Conservation (phyloP, 495 filamentous ascomycete genomes). For the Clavariopsis aquatica region DNA sequence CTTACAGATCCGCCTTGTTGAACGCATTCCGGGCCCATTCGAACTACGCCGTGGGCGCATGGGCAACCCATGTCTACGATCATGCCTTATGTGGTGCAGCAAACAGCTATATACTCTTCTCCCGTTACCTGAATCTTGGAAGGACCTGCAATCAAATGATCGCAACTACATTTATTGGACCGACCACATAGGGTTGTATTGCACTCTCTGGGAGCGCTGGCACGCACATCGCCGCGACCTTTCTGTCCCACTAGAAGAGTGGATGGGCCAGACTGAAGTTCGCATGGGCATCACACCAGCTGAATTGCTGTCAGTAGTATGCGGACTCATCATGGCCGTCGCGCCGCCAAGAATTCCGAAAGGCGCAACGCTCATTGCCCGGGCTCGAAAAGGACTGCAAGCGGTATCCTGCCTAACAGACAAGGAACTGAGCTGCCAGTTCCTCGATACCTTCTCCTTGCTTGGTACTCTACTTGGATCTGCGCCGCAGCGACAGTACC, state of each 20-base stretch:
- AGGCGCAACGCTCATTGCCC: background rate
- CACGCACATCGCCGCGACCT: constrained; percentile 12
- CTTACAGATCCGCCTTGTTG: constrained; percentile 20
- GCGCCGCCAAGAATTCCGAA: constrained; percentile 5
- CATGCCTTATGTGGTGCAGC: constrained; percentile 22
- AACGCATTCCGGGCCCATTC: constrained; percentile 25
- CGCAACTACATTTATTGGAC: constrained; percentile 12
- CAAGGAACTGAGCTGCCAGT: constrained; percentile 21
- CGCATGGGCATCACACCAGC: constrained; percentile 25
- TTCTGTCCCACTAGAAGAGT: background rate
- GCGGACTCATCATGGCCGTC: constrained; percentile 16
- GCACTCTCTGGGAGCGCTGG: constrained; percentile 26
- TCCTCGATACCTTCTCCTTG: constrained; percentile 19
- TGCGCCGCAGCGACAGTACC: constrained; percentile 12
- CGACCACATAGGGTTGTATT: constrained; percentile 23
- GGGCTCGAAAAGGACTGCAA: background rate
- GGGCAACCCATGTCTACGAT: constrained; percentile 19
- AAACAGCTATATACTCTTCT: constrained; percentile 1
- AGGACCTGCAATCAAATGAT: background rate
- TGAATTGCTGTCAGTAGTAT: constrained; percentile 20
- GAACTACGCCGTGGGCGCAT: constrained; percentile 17
- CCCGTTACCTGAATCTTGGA: constrained; percentile 6
- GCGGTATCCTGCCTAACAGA: constrained; percentile 2
- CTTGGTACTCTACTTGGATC: constrained; percentile 11
- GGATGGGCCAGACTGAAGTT: constrained; percentile 15